Evolutionary conservation across 176 grass and related monocot genomes (phyloP), one percentile per base, ranked within the genome.

Genomic region (Urochloa ruziziensis): DNA sequence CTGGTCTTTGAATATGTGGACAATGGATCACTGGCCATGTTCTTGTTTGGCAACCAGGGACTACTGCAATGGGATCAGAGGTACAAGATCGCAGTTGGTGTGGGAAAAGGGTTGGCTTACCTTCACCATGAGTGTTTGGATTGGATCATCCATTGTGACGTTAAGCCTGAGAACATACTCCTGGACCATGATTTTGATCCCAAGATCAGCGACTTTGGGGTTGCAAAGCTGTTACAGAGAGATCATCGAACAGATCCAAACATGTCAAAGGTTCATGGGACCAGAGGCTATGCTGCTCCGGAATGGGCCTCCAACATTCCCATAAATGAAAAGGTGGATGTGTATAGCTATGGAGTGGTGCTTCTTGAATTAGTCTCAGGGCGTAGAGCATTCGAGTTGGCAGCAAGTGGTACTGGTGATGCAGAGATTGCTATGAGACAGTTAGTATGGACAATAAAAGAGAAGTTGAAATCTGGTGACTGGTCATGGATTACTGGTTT

Each of bases 101-200:
- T 81, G 48, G 64, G 64, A 34, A 53, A 81, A 70, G 79, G 79
- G 15, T 28, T 81, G n/a, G 71, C 82, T 0, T 84, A 84, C n/a
- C 82, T 75, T 39, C 82, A 84, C 33, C 82, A 84, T n/a, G 82
- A 84, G n/a, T 84, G 82, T 33, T 65, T 42, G 30, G 70, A 84
- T 10, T 75, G 71, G 82, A 84, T 75, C 46, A 3, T 84, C 25
- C 82, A 84, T 11, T 84, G 82, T 21, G 82, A 84, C 35, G n/a
- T 66, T 18, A 84, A 84, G 34, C 82, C 82, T 29, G 82, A 84
- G 46, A 84, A 84, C 11, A 75, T 84, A 65, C 71, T 84, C 15
- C 33, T 84, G 60, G 82, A 75, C 15, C 23, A 75, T 44, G 71
- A 84, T 40, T 75, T 84, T 27, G 82, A 84, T 16, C 70, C 82